Base-by-base conservation (phyloP, 257 asterid species). In the Anisodus tanguticus region DNA sequence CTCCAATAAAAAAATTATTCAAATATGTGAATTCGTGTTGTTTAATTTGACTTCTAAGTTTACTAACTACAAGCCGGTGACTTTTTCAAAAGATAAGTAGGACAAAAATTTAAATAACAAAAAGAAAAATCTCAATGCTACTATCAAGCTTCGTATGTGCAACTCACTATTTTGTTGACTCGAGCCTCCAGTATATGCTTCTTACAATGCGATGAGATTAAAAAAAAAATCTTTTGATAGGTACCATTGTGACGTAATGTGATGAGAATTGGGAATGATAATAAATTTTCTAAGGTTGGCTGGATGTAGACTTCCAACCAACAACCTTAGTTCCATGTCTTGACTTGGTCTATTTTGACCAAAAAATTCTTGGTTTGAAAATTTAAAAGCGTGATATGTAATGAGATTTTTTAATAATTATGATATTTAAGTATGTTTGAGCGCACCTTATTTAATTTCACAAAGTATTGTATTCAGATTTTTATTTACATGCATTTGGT, bases 221-320 rank as follows among this genome's bases (percentile, higher is more conserved):
- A 22, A 22, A 22, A 22, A 22, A 22, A 22, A 22, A 22, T 22
- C 26, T 8, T 72, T 22, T 17, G 80, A 47, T 47, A 12, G 80
- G 80, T 5, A 51, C 63, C 13, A 51, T 19, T 12, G 13, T 76
- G 81, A 76, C 9, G 62, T 26, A 22, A 51, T 51, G 43, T 76
- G 45, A 76, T 22, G 26, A 22, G 26, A 22, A 22, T 22, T 22
- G 26, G 22, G 11, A 22, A 74, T 76, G 10, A 76, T 72, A 19
- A 47, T 47, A 72, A 3, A 15, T 45, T 71, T 45, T 47, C 59
- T 6, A 12, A 6, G 81, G 62, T 6, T 26, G 63, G 63, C 81
- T 51, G 81, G 81, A 51, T 51, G 81, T 76, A 51, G 63, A 76
- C 81, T 76, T 76, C n/a, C 47, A 76, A 76, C 81, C 22, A 51